Evolutionary conservation across 148 eudicot genomes (phyloP).

Genomic region (Rhododendron griersonianum): DNA sequence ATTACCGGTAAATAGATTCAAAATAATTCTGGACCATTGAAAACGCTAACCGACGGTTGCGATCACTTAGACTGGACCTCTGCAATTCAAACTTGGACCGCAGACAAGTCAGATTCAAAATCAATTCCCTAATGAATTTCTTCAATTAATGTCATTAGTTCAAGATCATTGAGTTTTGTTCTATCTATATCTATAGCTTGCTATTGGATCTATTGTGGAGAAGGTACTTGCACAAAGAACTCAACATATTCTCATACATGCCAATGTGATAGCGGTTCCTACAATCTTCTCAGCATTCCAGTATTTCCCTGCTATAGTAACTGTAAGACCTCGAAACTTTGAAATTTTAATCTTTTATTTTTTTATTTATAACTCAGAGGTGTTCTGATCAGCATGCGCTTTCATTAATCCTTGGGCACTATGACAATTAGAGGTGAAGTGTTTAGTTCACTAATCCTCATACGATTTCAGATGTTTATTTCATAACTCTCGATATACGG

Average conservation of each 20-base stretch:
- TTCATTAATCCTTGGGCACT: background rate
- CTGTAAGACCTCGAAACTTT: slow-evolving; percentile 41
- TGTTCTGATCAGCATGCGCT: background rate
- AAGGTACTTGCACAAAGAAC: slow-evolving; percentile 55
- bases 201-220: slow-evolving; percentile 65
- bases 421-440: too few relatives aligned
- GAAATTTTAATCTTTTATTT: background rate
- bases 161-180: background rate
- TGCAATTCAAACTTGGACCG: too few relatives aligned
- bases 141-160: background rate
- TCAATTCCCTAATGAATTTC: too few relatives aligned
- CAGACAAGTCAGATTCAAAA: too few relatives aligned
- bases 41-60: too few relatives aligned
- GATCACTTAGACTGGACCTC: too few relatives aligned
- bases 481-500: too few relatives aligned
- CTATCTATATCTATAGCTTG: slow-evolving; percentile 41
- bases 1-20: too few relatives aligned
- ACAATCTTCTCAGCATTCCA: slow-evolving; percentile 47
- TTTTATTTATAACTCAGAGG: background rate
- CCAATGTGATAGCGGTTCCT: slow-evolving; percentile 48
- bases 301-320: slow-evolving; percentile 64
- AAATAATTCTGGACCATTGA: too few relatives aligned
- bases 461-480: too few relatives aligned
- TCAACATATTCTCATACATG: slow-evolving; percentile 41
- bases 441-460: too few relatives aligned